Evolutionary conservation across 345 rosid genomes (phyloP).

Genomic region (Eucalyptus sp.): DNA sequence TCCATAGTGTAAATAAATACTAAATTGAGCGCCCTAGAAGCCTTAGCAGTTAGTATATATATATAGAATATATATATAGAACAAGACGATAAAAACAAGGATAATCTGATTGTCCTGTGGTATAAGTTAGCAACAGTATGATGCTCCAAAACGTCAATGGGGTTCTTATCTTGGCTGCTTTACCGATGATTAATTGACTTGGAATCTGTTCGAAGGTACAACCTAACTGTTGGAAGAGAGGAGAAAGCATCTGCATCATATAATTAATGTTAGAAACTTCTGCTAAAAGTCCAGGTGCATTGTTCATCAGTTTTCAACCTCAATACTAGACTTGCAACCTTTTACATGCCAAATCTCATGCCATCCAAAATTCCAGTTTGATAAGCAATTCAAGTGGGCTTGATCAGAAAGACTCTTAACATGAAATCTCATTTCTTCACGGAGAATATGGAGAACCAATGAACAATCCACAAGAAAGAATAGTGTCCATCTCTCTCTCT

Average conservation of each 20-base stretch:
- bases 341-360: not conserved
- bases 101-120: not conserved
- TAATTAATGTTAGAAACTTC: not conserved
- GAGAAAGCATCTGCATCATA: not conserved
- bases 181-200: not conserved
- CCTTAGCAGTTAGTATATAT: not conserved
- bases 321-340: not conserved
- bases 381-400: not conserved
- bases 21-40: not conserved
- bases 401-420: not conserved
- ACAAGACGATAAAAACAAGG: not conserved
- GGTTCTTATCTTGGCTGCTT: not conserved
- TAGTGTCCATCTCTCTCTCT: not conserved
- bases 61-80: not conserved
- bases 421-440: not conserved
- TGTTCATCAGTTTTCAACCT: not conserved
- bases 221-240: not conserved
- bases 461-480: not conserved
- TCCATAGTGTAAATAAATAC: not conserved
- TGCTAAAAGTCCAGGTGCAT: not conserved
- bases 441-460: not conserved
- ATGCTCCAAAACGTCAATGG: not conserved
- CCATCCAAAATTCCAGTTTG: not conserved
- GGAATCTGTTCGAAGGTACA: not conserved
- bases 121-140: not conserved